These are phyloP conservation scores for Leucaena leucocephala DNA, from an alignment of 306 rosid genomes.

Conservation along the genomic window DNA sequence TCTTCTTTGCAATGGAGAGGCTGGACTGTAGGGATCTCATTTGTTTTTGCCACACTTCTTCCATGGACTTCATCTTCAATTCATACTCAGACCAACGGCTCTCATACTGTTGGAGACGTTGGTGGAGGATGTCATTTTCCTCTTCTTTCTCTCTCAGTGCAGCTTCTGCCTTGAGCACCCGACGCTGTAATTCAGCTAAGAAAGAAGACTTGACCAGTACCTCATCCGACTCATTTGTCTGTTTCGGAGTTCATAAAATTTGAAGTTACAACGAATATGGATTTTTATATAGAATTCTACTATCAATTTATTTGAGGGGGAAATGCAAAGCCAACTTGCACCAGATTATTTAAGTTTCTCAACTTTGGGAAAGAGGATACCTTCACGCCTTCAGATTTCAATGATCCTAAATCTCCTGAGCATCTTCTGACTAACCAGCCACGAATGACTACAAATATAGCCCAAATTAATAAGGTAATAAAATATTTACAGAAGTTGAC, in stretches of 20 bases:
- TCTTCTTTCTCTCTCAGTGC: constrained; percentile 92
- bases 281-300: constrained; percentile 14
- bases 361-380: constrained; percentile 48
- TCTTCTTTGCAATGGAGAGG: constrained; percentile 98
- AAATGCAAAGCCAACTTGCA: constrained; percentile 8
- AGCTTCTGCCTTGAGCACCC: constrained; percentile 96
- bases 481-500: constrained; percentile 4
- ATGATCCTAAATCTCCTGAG: constrained; percentile 78
- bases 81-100: constrained; percentile 98
- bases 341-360: constrained; percentile 17
- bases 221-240: constrained; percentile 79
- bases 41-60: constrained; percentile 99
- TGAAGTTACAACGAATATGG: constrained; percentile 28
- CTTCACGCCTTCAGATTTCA: constrained; percentile 59
- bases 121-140: constrained; percentile 97
- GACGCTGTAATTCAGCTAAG: constrained; percentile 88
- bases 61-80: constrained; percentile 97
- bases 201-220: constrained; percentile 94
- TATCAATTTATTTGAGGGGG: constrained; percentile 1
- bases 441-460: constrained; percentile 69
- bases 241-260: constrained; percentile 34
- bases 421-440: constrained; percentile 91
- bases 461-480: constrained; percentile 28
- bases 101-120: constrained; percentile 92
- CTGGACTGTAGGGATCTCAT: constrained; percentile 99